Conservation (phyloP, 2,329 filamentous ascomycete species). For the Fusarium luffae region DNA sequence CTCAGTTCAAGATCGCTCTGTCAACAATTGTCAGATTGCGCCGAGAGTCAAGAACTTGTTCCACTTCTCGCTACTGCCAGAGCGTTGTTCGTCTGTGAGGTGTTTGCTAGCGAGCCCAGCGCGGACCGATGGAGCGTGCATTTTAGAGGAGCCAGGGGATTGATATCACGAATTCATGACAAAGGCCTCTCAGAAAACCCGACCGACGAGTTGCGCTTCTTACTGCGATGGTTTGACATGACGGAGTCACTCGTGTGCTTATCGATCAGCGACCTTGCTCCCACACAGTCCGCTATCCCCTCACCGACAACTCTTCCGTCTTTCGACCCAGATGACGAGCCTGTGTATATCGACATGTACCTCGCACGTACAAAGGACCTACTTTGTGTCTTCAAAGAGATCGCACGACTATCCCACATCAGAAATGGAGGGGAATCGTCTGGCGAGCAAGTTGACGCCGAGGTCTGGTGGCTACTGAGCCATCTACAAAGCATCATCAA, state of each 20-base stretch:
- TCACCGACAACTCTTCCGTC: conserved; percentile 27
- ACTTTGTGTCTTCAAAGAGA: conserved; percentile 31
- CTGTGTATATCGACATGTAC: conserved; percentile 36
- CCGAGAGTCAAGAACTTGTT: conserved; percentile 23
- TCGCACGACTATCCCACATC: conserved; percentile 10
- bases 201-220: conserved; percentile 25
- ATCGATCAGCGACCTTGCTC: conserved; percentile 23
- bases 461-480: conserved; percentile 24
- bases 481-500: conserved; percentile 29
- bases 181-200: conserved; percentile 18
- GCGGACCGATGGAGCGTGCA: conserved; percentile 37
- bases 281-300: conserved; percentile 21
- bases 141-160: conserved; percentile 27
- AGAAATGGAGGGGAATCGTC: not conserved
- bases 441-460: not conserved
- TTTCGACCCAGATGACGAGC: conserved; percentile 7
- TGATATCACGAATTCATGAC: conserved; percentile 24
- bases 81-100: conserved; percentile 33
- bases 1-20: conserved; percentile 35
- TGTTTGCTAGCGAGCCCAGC: conserved; percentile 31
- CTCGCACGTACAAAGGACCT: conserved; percentile 30
- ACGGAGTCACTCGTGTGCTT: conserved; percentile 35
- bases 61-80: conserved; percentile 24
- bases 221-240: conserved; percentile 36
- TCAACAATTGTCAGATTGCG: conserved; percentile 24